These are phyloP conservation scores for Durusdinium trenchii DNA, from an alignment of 73 alveolate species.

Conservation along the genomic window DNA sequence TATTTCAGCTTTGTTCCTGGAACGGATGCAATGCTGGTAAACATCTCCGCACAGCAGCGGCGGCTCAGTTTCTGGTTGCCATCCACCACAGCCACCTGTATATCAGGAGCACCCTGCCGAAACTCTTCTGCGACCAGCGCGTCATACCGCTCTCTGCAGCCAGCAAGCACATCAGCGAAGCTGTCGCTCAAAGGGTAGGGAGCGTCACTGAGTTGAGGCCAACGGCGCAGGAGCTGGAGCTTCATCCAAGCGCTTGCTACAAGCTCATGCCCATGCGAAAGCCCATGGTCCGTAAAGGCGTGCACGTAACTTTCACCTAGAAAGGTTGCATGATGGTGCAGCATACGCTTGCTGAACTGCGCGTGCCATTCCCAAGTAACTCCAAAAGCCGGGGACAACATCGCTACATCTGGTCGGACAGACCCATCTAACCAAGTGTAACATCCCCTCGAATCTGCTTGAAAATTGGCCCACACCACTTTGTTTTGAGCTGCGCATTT, in stretches of 20 bases:
- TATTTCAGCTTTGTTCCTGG: not conserved
- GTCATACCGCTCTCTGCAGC: not conserved
- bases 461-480: slow-evolving; percentile 13
- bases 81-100: not conserved
- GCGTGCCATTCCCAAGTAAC: slow-evolving; percentile 40
- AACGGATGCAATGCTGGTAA: not conserved
- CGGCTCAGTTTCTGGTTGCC: slow-evolving; percentile 61
- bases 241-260: slow-evolving; percentile 31
- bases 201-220: not conserved
- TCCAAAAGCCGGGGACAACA: slow-evolving; percentile 26
- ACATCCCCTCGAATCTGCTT: not conserved
- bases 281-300: not conserved
- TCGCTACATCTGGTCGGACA: not conserved
- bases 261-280: not conserved
- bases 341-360: not conserved
- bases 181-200: slow-evolving; percentile 25
- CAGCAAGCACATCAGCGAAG: not conserved
- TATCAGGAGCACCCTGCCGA: not conserved
- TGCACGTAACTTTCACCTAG: slow-evolving; percentile 49
- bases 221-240: slow-evolving; percentile 26
- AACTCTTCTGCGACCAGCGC: not conserved
- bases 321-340: slow-evolving; percentile 28
- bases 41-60: slow-evolving; percentile 3
- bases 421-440: not conserved
- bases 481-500: not conserved